Conservation (phyloP, 768 basidiomycete species). For the Boletus speciosus region DNA sequence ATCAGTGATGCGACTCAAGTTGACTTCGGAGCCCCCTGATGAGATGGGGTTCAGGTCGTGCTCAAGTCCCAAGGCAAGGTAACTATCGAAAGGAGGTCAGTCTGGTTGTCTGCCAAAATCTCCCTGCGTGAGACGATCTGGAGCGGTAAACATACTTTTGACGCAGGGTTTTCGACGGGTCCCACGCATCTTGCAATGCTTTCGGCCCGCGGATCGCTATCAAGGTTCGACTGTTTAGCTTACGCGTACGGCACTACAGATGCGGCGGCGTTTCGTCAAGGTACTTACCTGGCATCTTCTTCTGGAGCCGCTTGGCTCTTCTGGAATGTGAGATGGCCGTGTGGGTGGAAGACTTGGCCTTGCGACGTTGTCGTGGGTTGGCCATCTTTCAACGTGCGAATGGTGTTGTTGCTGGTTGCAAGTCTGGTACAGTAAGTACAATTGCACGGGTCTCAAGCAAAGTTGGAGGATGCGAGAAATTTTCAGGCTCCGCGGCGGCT, state of each 20-base stretch:
- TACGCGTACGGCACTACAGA: background rate
- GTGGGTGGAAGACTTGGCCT: slow-evolving; percentile 74
- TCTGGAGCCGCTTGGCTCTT: slow-evolving; percentile 69
- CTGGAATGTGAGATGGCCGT: slow-evolving; percentile 69
- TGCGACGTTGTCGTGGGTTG: slow-evolving; percentile 91
- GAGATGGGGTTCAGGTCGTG: slow-evolving; percentile 63
- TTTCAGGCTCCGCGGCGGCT: slow-evolving; percentile 14
- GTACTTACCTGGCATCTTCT: slow-evolving; percentile 70
- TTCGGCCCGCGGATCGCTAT: slow-evolving; percentile 80
- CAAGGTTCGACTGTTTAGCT: slow-evolving; percentile 7
- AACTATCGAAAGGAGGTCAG: slow-evolving; percentile 43
- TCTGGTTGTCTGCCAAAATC: background rate
- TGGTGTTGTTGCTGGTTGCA: background rate
- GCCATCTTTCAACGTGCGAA: slow-evolving; percentile 55
- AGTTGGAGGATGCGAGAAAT: background rate
- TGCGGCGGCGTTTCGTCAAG: background rate
- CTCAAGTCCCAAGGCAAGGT: slow-evolving; percentile 71
- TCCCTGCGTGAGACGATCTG: background rate
- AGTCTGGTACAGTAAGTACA: background rate
- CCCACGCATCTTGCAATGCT: slow-evolving; percentile 81
- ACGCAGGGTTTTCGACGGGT: slow-evolving; percentile 77
- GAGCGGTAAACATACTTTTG: slow-evolving; percentile 72
- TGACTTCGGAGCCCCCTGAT: slow-evolving; percentile 65
- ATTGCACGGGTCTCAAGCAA: too few relatives aligned
- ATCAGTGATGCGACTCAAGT: slow-evolving; percentile 1